These are phyloP conservation scores for Fusarium sp. DNA, from an alignment of 2,329 filamentous ascomycete genomes.

Conservation along the genomic window DNA sequence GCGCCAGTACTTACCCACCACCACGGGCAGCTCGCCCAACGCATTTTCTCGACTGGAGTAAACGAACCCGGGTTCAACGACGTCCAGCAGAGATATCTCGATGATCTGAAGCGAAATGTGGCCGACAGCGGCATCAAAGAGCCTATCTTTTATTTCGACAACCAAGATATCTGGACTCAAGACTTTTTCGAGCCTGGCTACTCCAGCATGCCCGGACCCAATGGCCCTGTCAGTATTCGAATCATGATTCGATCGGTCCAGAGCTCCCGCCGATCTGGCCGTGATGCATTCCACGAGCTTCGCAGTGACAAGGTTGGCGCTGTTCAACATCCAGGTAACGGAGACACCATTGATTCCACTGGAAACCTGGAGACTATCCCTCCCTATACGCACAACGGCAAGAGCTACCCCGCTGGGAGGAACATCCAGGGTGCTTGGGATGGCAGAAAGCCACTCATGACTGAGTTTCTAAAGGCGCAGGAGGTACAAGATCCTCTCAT, in stretches of 20 bases:
- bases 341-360: conserved; percentile 37
- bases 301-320: conserved; percentile 48
- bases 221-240: conserved; percentile 49
- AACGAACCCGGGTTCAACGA: not conserved
- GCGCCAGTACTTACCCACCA: conserved; percentile 55
- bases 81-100: conserved; percentile 1
- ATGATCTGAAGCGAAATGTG: conserved; percentile 17
- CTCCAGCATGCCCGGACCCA: conserved; percentile 54
- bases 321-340: conserved; percentile 44
- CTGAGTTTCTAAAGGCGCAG: conserved; percentile 51
- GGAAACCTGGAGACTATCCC: conserved; percentile 57
- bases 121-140: conserved; percentile 17
- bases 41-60: conserved; percentile 30
- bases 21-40: conserved; percentile 50
- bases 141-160: conserved; percentile 20
- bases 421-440: conserved; percentile 38
- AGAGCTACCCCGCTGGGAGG: conserved; percentile 39
- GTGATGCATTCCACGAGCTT: conserved; percentile 50
- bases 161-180: conserved; percentile 52
- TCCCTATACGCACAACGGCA: conserved; percentile 45
- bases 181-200: conserved; percentile 57
- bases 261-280: conserved; percentile 45
- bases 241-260: conserved; percentile 52
- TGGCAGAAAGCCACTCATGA: conserved; percentile 37
- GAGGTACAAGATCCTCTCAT: conserved; percentile 52